A percentile compares a stretch with the other conserved stretches of the same genome.
Conservation (phyloP, 2,329 filamentous ascomycete species). For the Achaetomium macrosporum region DNA sequence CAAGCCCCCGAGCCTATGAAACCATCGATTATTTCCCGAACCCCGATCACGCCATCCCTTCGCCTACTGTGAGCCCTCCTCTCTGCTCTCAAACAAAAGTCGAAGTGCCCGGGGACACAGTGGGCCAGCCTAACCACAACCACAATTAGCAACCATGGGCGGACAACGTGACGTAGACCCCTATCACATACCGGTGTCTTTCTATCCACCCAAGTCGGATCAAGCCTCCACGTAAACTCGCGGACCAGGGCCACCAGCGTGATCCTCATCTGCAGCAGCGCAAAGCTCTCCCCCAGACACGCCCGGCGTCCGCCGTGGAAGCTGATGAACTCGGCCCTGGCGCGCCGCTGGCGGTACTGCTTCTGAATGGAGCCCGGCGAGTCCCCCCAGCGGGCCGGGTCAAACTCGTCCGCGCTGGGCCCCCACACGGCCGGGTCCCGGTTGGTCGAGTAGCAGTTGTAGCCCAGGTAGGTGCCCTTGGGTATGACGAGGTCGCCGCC, state of each 20-base stretch:
- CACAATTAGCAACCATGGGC: not conserved
- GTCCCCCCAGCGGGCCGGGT: constrained; percentile 15
- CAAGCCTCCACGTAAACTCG: constrained; percentile 12
- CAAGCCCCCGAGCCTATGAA: not conserved
- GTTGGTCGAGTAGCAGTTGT: constrained; percentile 20
- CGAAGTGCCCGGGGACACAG: constrained; percentile 14
- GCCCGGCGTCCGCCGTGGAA: constrained; percentile 19
- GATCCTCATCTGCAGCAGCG: constrained; percentile 16
- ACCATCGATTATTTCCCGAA: too few relatives aligned
- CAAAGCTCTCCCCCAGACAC: constrained; percentile 18
- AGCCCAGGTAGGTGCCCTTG: constrained; percentile 16
- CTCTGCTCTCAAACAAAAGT: constrained; percentile 10
- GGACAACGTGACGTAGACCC: too few relatives aligned
- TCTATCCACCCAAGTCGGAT: constrained; percentile 15
- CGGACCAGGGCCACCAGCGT: constrained; percentile 11
- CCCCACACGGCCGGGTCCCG: constrained; percentile 15
- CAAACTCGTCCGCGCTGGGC: constrained; percentile 9
- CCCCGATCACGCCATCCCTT: not conserved
- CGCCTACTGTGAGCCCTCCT: not conserved
- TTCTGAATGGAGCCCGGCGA: constrained; percentile 12
- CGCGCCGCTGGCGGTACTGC: constrained; percentile 12
- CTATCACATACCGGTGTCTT: constrained; percentile 15
- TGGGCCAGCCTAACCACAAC: constrained; percentile 12
- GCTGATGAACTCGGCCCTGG: constrained; percentile 17
- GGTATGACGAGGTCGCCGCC: constrained; percentile 15